Conservation (phyloP, 495 filamentous ascomycete species). For the Elaphomyces granulatus region DNA sequence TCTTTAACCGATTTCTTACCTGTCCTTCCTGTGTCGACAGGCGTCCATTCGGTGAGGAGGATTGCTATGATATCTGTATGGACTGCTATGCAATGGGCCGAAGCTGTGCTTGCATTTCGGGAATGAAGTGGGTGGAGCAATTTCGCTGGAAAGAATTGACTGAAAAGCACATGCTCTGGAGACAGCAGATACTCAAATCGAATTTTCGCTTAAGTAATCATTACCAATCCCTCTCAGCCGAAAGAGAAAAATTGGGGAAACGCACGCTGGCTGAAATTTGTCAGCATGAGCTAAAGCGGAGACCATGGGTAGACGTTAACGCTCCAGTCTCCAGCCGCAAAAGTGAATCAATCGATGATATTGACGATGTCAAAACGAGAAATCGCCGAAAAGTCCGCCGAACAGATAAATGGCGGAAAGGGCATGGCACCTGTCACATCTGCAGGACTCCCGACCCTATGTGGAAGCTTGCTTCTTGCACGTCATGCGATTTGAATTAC, state of each 20-base stretch:
- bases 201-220: constrained; percentile 44
- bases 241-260: constrained; percentile 43
- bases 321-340: constrained; percentile 12
- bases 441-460: constrained; percentile 56
- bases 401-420: constrained; percentile 29
- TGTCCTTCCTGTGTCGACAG: constrained; percentile 60
- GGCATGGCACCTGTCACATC: constrained; percentile 55
- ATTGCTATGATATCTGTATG: constrained; percentile 90
- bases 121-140: constrained; percentile 82
- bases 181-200: constrained; percentile 53
- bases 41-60: constrained; percentile 44
- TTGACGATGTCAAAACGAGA: constrained; percentile 26
- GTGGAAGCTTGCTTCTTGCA: constrained; percentile 73
- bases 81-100: constrained; percentile 92
- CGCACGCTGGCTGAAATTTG: constrained; percentile 80
- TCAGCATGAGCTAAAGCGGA: constrained; percentile 62
- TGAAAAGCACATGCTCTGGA: constrained; percentile 69
- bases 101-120: constrained; percentile 75
- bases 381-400: constrained; percentile 33
- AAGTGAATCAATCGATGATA: constrained; percentile 16
- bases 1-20: constrained; percentile 93
- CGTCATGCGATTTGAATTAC: constrained; percentile 55
- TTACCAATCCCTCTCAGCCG: constrained; percentile 48
- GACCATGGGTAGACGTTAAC: constrained; percentile 52
- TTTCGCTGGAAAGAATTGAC: constrained; percentile 69